Evolutionary conservation across 2,329 filamentous ascomycete species (phyloP), one percentile per base, ranked within the genome.

Genomic region (Podosphaera fusca): DNA sequence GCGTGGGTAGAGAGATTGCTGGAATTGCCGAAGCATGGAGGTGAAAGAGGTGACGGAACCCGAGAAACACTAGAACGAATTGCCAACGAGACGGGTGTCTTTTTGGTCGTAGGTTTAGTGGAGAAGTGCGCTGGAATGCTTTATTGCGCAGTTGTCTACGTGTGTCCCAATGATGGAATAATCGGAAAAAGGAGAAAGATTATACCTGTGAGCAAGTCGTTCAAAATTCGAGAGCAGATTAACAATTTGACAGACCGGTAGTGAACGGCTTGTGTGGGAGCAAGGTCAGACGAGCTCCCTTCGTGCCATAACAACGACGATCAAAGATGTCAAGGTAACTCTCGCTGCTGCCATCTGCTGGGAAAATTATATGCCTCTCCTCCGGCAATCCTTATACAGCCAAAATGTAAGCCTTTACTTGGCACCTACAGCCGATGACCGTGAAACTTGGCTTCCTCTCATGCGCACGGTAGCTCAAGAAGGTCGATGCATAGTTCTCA

Each of bases 361-460:
- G 89, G 89, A 96, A 69, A 95, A 86, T 69, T 94, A 90, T 71
- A 95, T 95, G 88, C 89, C 89, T 0, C 72, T 95, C 21, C 74
- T 95, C 6, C 79, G 90, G 21, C 85, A 94, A 67, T 77, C 80
- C 14, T 74, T 95, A 42, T 96, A 95, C 69, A 77, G 80, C 2
- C 90, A 95, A 69, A 94, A 94, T 66, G 81, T 95, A 64, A 94
- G 94, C 67, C 71, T 95, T 10, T 95, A 90, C 69, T 78, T 95
- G 1, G 88, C 89, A 0, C 90, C 90, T 0, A 95, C 89, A 0
- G 89, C 89, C 1, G 90, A 95, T 70, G 79, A 75, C 29, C 76
- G 89, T 59, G 85, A 90, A 64, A 81, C 85, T 0, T 96, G 90
- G 90, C 70, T 86, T 31, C 72, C 80, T 0, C 72, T 94, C n/a